Conservation (phyloP, 2,329 filamentous ascomycete species). For the Colletotrichum sp. region DNA sequence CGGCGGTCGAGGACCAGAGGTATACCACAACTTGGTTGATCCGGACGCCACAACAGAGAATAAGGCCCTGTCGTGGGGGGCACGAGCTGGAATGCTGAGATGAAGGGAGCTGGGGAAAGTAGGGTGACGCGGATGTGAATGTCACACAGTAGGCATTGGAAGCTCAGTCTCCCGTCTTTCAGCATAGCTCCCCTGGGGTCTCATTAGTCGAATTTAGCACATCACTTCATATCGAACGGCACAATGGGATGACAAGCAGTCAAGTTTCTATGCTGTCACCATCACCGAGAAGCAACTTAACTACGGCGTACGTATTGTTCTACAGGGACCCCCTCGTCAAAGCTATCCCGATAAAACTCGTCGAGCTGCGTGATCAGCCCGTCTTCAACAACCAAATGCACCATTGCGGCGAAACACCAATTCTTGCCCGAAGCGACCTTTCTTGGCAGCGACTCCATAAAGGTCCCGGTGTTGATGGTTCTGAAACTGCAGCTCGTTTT, state of each 20-base stretch:
- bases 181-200: fast-evolving
- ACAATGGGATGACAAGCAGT: neutral
- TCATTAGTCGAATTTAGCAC: neutral
- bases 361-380: neutral
- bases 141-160: neutral
- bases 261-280: too few species aligned
- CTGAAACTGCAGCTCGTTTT: neutral
- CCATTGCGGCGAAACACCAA: neutral
- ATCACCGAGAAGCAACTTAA: too few species aligned
- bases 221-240: fast-evolving
- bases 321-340: neutral
- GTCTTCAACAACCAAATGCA: neutral
- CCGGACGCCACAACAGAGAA: fast-evolving
- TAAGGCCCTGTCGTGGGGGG: fast-evolving
- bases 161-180: fast-evolving
- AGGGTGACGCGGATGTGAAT: fast-evolving
- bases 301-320: neutral
- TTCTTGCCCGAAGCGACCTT: neutral
- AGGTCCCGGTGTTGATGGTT: neutral
- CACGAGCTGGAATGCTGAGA: fast-evolving
- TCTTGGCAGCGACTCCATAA: neutral
- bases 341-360: neutral
- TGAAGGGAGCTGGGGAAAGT: neutral
- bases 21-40: neutral
- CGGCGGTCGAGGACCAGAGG: neutral